Evolutionary conservation across 164 flowering plant genomes (phyloP).

Genomic region (Umbilicus rupestris): DNA sequence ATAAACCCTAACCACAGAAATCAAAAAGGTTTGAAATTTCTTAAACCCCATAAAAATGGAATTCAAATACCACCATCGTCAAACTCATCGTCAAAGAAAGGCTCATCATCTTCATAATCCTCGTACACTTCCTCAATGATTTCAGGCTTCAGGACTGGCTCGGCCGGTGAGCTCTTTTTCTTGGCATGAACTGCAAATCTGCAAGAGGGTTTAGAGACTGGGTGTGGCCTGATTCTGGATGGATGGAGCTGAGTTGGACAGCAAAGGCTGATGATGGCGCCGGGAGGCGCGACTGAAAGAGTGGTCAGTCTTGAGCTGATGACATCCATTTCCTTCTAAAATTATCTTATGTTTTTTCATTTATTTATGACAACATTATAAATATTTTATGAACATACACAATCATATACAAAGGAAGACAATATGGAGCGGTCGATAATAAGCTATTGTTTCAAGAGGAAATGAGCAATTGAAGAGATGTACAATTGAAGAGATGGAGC

Average conservation of each 20-base stretch:
- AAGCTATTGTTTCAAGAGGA: too few relatives aligned
- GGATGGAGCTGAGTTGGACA: conserved; percentile 3
- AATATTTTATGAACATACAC: too few relatives aligned
- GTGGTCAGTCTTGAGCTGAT: neutral
- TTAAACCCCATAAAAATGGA: neutral
- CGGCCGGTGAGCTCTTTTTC: neutral
- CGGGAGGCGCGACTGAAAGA: neutral
- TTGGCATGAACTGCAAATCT: neutral
- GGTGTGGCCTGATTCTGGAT: conserved; percentile 14
- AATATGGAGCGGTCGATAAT: too few relatives aligned
- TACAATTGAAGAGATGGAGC: too few relatives aligned
- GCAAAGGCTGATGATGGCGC: conserved; percentile 5
- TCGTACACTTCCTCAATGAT: conserved; percentile 1
- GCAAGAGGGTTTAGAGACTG: conserved; percentile 1
- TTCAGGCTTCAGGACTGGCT: neutral
- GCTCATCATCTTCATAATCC: neutral
- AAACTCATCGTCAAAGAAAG: neutral
- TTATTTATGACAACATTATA: too few relatives aligned
- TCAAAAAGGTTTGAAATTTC: neutral
- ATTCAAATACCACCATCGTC: neutral
- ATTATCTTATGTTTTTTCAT: too few relatives aligned
- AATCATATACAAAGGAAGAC: too few relatives aligned
- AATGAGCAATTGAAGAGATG: too few relatives aligned
- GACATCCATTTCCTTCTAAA: neutral
- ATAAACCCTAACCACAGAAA: too few relatives aligned